phyloP scores from a whole-genome alignment of 164 flowering plant genomes.

The Litsea cubeba region DNA sequence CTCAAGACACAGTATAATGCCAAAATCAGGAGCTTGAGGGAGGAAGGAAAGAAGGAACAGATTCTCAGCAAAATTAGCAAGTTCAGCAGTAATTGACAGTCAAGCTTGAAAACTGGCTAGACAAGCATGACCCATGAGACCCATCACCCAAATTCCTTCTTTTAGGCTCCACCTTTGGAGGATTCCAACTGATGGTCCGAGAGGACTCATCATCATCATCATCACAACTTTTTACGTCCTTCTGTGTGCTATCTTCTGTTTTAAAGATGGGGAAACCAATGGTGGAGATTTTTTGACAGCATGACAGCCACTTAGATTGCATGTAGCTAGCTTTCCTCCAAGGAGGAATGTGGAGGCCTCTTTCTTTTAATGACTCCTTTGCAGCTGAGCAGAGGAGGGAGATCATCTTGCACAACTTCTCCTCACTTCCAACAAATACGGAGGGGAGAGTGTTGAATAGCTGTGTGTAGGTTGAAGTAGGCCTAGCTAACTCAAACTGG shows the following conservation, averaged over 20 bases:
- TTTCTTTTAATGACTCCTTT: conserved; percentile 41
- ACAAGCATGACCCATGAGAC: conserved; percentile 16
- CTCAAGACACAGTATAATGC: not conserved
- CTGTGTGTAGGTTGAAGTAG: conserved; percentile 37
- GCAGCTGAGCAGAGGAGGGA: conserved; percentile 45
- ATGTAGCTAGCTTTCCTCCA: conserved; percentile 55
- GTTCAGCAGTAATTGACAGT: not conserved
- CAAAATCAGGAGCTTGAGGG: not conserved
- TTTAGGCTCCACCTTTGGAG: conserved; percentile 28
- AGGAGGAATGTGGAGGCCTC: conserved; percentile 57
- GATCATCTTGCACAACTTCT: conserved; percentile 34
- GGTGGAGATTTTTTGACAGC: conserved; percentile 9
- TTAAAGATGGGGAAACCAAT: not conserved
- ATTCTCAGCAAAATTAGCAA: not conserved
- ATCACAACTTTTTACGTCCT: conserved; percentile 10
- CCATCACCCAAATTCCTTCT: conserved; percentile 24
- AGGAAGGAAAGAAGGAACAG: not conserved
- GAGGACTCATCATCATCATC: conserved; percentile 1
- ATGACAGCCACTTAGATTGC: conserved; percentile 52
- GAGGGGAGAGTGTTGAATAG: conserved; percentile 39
- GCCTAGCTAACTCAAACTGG: conserved; percentile 64
- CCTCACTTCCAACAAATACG: conserved; percentile 48
- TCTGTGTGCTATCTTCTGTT: not conserved
- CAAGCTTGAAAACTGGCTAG: not conserved
- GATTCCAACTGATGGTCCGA: conserved; percentile 24